Evolutionary conservation across 306 rosid species (phyloP).

Genomic region (Cucumis melo): DNA sequence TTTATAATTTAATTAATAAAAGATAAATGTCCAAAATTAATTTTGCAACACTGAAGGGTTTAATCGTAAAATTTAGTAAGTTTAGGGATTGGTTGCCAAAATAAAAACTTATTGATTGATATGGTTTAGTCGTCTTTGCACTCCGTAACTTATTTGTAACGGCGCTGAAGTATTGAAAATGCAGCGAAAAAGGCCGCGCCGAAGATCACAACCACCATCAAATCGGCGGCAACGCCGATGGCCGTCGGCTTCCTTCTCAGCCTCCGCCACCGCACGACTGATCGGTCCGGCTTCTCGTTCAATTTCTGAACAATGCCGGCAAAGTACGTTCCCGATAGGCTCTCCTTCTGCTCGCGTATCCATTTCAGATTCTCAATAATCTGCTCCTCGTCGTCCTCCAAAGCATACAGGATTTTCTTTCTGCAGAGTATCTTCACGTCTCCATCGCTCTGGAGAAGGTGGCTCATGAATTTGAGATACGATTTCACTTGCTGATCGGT

Average conservation of each 20-base stretch:
- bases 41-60: not conserved
- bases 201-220: not conserved
- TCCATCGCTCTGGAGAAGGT: conserved; percentile 10
- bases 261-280: not conserved
- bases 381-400: conserved; percentile 8
- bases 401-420: conserved; percentile 11
- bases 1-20: no score
- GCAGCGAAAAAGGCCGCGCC: not conserved
- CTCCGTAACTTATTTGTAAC: not conserved
- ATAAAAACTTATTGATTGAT: no score
- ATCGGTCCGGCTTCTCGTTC: not conserved
- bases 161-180: not conserved
- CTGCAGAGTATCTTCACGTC: conserved; percentile 26
- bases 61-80: not conserved
- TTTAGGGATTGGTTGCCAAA: not conserved
- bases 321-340: conserved; percentile 16
- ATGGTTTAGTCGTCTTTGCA: not conserved
- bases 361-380: conserved; percentile 9
- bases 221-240: not conserved
- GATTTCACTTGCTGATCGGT: conserved; percentile 27
- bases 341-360: conserved; percentile 3
- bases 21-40: not conserved
- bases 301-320: conserved; percentile 22
- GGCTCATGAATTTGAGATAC: conserved; percentile 26
- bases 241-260: not conserved